A percentile compares a stretch with the other conserved stretches of the same genome.
Conservation (phyloP, 257 asterid species). For the Verbena officinalis region DNA sequence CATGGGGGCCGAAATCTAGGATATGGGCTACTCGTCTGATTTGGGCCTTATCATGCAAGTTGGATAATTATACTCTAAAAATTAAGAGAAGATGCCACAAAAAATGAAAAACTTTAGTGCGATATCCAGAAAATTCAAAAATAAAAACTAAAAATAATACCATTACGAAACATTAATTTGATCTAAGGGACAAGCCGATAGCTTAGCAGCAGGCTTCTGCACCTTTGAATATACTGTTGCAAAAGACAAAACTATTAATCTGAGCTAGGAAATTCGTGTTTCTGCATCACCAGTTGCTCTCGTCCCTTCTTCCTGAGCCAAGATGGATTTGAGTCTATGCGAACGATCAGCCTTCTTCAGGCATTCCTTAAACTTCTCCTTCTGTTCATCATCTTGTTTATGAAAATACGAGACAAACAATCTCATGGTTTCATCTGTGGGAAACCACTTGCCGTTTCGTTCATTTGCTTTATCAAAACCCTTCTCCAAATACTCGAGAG, state of each 20-base stretch:
- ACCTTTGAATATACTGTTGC: too few relatives aligned
- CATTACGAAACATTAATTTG: too few relatives aligned
- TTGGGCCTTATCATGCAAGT: too few relatives aligned
- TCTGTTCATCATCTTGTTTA: constrained; percentile 47
- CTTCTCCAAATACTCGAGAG: constrained; percentile 63
- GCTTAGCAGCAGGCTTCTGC: too few relatives aligned
- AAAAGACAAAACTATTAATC: too few relatives aligned
- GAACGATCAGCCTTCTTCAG: constrained; percentile 58
- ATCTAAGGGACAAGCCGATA: too few relatives aligned
- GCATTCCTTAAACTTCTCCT: constrained; percentile 50
- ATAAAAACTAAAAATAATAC: too few relatives aligned
- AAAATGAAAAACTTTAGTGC: neutral
- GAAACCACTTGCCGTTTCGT: constrained; percentile 46
- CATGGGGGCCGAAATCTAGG: too few relatives aligned
- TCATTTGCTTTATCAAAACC: constrained; percentile 42
- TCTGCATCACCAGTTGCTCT: neutral
- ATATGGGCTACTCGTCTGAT: too few relatives aligned
- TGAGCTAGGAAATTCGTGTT: too few relatives aligned
- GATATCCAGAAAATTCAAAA: constrained; percentile 2
- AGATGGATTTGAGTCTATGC: constrained; percentile 31
- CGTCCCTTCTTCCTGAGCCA: constrained; percentile 34
- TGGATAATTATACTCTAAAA: too few relatives aligned
- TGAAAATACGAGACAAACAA: constrained; percentile 50
- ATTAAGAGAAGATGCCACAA: constrained; percentile 1
- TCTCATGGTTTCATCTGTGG: constrained; percentile 53